Evolutionary conservation across 1,284 basidiomycete species (phyloP).

Genomic region (Nidula niveotomentosa): DNA sequence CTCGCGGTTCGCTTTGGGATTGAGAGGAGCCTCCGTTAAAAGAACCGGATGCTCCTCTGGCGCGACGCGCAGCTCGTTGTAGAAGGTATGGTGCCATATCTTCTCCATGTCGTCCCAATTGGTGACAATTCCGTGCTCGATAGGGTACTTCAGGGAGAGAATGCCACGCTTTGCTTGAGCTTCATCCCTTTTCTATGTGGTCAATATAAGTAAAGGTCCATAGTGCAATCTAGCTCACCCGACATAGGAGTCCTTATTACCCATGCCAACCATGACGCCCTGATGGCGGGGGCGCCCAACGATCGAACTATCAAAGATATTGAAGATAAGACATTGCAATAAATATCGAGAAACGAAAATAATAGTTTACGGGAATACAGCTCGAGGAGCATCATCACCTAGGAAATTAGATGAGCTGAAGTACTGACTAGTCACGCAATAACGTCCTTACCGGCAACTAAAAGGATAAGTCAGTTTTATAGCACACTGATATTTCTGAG

Average conservation of each 20-base stretch:
- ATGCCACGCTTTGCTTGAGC: slow-evolving; percentile 97
- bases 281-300: slow-evolving; percentile 92
- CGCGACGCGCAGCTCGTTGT: slow-evolving; percentile 83
- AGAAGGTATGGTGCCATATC: slow-evolving; percentile 93
- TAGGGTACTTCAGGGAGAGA: slow-evolving; percentile 87
- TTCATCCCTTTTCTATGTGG: too few species aligned
- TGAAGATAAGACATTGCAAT: slow-evolving; percentile 20
- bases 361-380: slow-evolving; percentile 72
- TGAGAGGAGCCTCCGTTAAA: slow-evolving; percentile 90
- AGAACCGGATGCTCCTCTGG: slow-evolving; percentile 95
- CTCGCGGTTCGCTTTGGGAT: slow-evolving; percentile 94
- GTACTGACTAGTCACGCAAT: too few species aligned
- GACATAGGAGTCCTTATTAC: slow-evolving; percentile 87
- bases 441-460: slow-evolving; percentile 56
- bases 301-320: slow-evolving; percentile 59
- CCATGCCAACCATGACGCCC: slow-evolving; percentile 92
- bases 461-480: too few species aligned
- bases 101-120: slow-evolving; percentile 98
- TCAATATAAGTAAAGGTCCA: too few species aligned
- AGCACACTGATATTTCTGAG: too few species aligned
- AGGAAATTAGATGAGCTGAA: neutral
- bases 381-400: slow-evolving; percentile 73
- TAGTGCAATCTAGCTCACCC: too few species aligned
- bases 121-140: slow-evolving; percentile 87
- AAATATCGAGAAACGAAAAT: too few species aligned